Evolutionary conservation across 177 flowering plant species (phyloP).

Genomic region (Telopea speciosissima): DNA sequence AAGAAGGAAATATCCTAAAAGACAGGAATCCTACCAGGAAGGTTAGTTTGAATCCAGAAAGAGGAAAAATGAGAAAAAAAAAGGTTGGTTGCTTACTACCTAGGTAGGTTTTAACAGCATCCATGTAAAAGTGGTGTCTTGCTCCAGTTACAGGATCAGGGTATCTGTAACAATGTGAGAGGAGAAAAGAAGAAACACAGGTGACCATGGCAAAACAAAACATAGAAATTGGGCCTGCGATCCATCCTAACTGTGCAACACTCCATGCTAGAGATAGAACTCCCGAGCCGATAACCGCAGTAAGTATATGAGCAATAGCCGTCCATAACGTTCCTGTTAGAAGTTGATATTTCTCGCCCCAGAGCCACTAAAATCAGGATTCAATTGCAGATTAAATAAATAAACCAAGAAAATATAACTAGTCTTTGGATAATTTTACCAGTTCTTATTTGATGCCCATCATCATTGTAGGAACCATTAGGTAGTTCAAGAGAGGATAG

Average conservation of each 20-base stretch:
- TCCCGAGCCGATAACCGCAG: conserved; percentile 71
- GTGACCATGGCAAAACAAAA: conserved; percentile 50
- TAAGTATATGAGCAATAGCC: conserved; percentile 52
- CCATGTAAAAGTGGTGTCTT: conserved; percentile 44
- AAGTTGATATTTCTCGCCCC: background rate
- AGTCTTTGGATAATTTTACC: conserved; percentile 16
- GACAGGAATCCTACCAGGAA: conserved; percentile 5
- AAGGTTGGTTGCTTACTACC: conserved; percentile 17
- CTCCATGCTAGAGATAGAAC: conserved; percentile 80
- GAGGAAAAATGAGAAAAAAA: background rate
- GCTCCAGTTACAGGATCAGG: conserved; percentile 45
- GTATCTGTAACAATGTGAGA: conserved; percentile 54
- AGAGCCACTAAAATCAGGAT: background rate
- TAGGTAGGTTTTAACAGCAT: conserved; percentile 43
- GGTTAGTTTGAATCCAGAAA: background rate
- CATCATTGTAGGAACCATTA: conserved; percentile 22
- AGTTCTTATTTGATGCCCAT: conserved; percentile 30
- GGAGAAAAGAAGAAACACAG: conserved; percentile 36
- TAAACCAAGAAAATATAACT: background rate
- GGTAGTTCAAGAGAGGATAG: conserved; percentile 16
- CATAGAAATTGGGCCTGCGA: conserved; percentile 55
- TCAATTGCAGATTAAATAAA: background rate
- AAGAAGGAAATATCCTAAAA: conserved; percentile 1
- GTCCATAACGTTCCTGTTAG: conserved; percentile 40
- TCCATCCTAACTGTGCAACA: conserved; percentile 71